Evolutionary conservation across 306 rosid genomes (phyloP).

Genomic region (Cucurbita pepo): DNA sequence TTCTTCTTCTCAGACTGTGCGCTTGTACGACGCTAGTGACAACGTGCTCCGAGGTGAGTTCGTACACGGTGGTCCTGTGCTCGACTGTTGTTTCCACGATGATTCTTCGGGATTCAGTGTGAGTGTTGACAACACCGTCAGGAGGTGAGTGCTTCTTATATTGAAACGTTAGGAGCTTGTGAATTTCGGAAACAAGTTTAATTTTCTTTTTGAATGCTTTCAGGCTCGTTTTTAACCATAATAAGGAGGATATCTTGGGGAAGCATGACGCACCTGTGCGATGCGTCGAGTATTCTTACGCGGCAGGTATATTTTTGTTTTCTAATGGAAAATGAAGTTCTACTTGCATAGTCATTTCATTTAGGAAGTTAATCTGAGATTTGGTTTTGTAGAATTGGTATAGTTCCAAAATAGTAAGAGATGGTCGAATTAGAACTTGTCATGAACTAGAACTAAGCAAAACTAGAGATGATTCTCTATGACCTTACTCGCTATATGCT

Average conservation of each 20-base stretch:
- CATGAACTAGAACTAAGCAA: not conserved
- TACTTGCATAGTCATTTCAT: not conserved
- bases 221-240: conserved; percentile 61
- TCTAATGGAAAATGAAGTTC: not conserved
- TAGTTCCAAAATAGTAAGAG: not conserved
- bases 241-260: conserved; percentile 76
- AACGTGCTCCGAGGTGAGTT: conserved; percentile 74
- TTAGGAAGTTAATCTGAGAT: not conserved
- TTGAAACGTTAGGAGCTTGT: not conserved
- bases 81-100: conserved; percentile 93
- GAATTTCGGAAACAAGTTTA: not conserved
- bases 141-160: conserved; percentile 27
- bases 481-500: not conserved
- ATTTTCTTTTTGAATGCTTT: not conserved
- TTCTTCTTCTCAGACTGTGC: conserved; percentile 38
- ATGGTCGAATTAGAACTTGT: not conserved
- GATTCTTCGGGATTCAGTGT: conserved; percentile 86
- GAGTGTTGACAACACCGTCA: conserved; percentile 61
- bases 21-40: conserved; percentile 79
- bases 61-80: conserved; percentile 63
- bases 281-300: conserved; percentile 82
- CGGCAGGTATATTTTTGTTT: conserved; percentile 39
- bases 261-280: conserved; percentile 86
- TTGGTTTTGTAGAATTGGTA: not conserved
- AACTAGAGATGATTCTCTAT: not conserved